Evolutionary conservation across 441 rosid species (phyloP).

Genomic region (Brassica hybrid): DNA sequence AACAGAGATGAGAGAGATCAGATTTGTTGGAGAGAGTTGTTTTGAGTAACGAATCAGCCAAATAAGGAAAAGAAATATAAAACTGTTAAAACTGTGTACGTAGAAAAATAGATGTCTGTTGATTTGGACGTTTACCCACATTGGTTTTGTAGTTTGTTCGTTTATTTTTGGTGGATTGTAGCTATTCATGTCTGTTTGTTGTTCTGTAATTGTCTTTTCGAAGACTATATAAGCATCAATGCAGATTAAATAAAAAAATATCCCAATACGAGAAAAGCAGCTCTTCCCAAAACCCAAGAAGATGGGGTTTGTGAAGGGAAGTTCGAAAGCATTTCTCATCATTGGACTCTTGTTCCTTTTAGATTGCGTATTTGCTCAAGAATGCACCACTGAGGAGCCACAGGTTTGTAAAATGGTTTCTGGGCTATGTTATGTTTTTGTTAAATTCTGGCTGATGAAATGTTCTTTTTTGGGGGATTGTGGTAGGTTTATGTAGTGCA

Average conservation of each 20-base stretch:
- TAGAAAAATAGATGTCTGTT: slow-evolving; percentile 1
- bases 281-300: slow-evolving; percentile 15
- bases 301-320: slow-evolving; percentile 28
- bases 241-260: background rate
- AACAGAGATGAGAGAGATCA: background rate
- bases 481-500: slow-evolving; percentile 21
- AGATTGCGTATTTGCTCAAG: slow-evolving; percentile 16
- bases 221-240: slow-evolving; percentile 15
- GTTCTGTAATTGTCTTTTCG: no score
- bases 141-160: background rate
- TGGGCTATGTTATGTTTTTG: background rate
- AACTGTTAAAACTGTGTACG: slow-evolving; percentile 16
- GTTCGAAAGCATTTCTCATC: background rate
- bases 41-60: background rate
- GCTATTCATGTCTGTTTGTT: slow-evolving; percentile 14
- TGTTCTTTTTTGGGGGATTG: background rate
- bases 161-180: background rate
- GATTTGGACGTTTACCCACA: slow-evolving; percentile 15
- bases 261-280: background rate
- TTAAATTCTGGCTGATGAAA: slow-evolving; percentile 10
- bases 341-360: slow-evolving; percentile 17
- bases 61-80: background rate
- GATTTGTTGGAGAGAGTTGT: slow-evolving; percentile 3
- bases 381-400: slow-evolving; percentile 17
- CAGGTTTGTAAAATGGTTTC: slow-evolving; percentile 24